Evolutionary conservation across 306 rosid genomes (phyloP).

Genomic region (Prosopis cineraria): DNA sequence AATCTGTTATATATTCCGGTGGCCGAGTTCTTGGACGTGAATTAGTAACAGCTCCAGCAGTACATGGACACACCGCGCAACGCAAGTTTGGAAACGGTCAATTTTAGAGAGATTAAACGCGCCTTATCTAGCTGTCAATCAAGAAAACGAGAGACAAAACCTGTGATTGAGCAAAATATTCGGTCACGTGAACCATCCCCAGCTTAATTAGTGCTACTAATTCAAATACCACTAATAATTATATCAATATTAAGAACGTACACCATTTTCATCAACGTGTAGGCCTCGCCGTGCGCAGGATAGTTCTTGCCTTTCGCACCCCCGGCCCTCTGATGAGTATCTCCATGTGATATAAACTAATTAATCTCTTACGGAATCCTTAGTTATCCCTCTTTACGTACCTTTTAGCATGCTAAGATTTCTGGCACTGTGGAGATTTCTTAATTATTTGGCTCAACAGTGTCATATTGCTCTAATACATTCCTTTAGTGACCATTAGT

Average conservation of each 20-base stretch:
- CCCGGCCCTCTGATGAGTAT: background rate
- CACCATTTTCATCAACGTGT: background rate
- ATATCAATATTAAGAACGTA: slow-evolving; percentile 4
- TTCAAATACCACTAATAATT: slow-evolving; percentile 29
- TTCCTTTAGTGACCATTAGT: background rate
- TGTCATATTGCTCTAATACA: background rate
- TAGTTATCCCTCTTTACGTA: background rate
- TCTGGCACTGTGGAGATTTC: background rate
- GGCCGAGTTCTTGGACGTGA: slow-evolving; percentile 38
- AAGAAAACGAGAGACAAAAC: slow-evolving; percentile 1
- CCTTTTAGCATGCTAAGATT: background rate
- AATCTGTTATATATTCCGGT: no score
- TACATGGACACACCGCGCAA: background rate
- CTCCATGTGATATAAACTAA: background rate
- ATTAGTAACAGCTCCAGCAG: background rate
- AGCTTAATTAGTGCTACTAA: slow-evolving; percentile 21
- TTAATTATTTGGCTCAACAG: background rate
- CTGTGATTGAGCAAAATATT: background rate
- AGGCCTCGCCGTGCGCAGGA: slow-evolving; percentile 19
- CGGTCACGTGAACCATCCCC: slow-evolving; percentile 53
- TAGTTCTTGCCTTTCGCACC: slow-evolving; percentile 11
- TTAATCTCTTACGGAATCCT: background rate
- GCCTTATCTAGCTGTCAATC: slow-evolving; percentile 38
- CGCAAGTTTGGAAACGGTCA: slow-evolving; percentile 39
- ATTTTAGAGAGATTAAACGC: slow-evolving; percentile 31